phyloP scores from a whole-genome alignment of 2,329 filamentous ascomycete species.

The Coniochaeta ligniaria region DNA sequence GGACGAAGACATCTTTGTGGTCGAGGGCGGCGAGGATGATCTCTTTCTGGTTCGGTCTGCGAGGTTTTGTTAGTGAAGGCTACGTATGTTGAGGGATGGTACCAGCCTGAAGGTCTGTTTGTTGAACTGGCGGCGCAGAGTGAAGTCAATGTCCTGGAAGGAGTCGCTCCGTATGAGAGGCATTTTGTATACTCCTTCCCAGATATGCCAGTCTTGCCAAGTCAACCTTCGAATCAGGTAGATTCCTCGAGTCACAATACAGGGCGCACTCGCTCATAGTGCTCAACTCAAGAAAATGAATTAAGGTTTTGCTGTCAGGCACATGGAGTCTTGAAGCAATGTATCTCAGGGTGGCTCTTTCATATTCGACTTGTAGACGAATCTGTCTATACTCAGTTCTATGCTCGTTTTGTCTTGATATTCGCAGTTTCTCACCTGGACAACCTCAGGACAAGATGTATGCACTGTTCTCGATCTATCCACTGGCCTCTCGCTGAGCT shows the following conservation, averaged over 20 bases:
- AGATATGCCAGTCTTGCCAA: not conserved
- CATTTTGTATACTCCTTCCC: not conserved
- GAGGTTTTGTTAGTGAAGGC: not conserved
- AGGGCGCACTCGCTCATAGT: not conserved
- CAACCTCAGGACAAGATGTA: not conserved
- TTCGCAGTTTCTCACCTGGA: not conserved
- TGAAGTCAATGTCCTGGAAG: constrained; percentile 64
- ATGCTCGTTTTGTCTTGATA: not conserved
- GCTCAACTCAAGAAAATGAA: not conserved
- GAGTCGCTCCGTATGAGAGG: constrained; percentile 36
- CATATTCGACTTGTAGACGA: not conserved
- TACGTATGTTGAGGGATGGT: not conserved
- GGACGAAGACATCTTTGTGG: constrained; percentile 85
- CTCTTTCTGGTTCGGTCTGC: constrained; percentile 75
- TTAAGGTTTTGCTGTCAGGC: not conserved
- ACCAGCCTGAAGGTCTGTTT: constrained; percentile 60
- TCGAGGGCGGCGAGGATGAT: constrained; percentile 77
- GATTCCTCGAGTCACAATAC: not conserved
- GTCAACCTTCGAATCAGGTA: not conserved
- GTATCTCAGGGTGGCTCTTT: not conserved
- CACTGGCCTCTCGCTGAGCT: not conserved
- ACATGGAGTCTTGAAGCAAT: not conserved
- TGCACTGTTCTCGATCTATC: not conserved
- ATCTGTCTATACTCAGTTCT: not conserved
- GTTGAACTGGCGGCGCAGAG: constrained; percentile 64